These are phyloP conservation scores for Mortierella sp. DNA, from an alignment of 371 early-diverging fungal genomes.

Conservation along the genomic window DNA sequence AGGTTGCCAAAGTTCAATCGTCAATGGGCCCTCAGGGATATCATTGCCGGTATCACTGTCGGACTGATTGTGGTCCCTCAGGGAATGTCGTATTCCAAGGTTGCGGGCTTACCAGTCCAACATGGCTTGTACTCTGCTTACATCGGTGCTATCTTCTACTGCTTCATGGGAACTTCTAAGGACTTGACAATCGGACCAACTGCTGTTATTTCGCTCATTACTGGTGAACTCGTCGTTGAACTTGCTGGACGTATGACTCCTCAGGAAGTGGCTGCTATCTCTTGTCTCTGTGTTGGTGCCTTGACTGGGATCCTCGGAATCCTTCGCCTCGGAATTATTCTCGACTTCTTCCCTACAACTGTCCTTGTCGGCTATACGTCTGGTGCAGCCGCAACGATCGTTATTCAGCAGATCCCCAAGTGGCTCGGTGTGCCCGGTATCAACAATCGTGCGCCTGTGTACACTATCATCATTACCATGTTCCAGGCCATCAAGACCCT, in stretches of 20 bases:
- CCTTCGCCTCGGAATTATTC: slow-evolving; percentile 80
- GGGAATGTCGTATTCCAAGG: slow-evolving; percentile 84
- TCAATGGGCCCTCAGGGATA: slow-evolving; percentile 82
- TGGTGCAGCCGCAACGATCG: slow-evolving; percentile 80
- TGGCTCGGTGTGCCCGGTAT: slow-evolving; percentile 78
- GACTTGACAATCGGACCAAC: slow-evolving; percentile 91
- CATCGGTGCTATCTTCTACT: slow-evolving; percentile 80
- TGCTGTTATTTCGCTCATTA: slow-evolving; percentile 82
- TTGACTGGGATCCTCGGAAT: slow-evolving; percentile 74
- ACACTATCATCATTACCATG: slow-evolving; percentile 68
- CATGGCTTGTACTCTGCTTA: slow-evolving; percentile 91
- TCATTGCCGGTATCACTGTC: slow-evolving; percentile 88
- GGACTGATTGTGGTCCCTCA: slow-evolving; percentile 88
- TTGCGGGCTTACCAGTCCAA: slow-evolving; percentile 84
- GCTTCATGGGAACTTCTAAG: slow-evolving; percentile 84
- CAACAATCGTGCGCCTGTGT: slow-evolving; percentile 68
- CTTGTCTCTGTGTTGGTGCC: slow-evolving; percentile 73
- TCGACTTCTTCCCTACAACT: slow-evolving; percentile 84
- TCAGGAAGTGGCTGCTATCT: slow-evolving; percentile 61
- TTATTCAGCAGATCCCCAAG: slow-evolving; percentile 80
- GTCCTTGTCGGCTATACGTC: slow-evolving; percentile 81
- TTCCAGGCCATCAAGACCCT: slow-evolving; percentile 56
- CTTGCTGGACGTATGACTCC: slow-evolving; percentile 56
- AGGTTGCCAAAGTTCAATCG: slow-evolving; percentile 58
- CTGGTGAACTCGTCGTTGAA: slow-evolving; percentile 61